Evolutionary conservation across 805 yeast genomes (phyloP).

Genomic region (Saccharomycopsis malanga): DNA sequence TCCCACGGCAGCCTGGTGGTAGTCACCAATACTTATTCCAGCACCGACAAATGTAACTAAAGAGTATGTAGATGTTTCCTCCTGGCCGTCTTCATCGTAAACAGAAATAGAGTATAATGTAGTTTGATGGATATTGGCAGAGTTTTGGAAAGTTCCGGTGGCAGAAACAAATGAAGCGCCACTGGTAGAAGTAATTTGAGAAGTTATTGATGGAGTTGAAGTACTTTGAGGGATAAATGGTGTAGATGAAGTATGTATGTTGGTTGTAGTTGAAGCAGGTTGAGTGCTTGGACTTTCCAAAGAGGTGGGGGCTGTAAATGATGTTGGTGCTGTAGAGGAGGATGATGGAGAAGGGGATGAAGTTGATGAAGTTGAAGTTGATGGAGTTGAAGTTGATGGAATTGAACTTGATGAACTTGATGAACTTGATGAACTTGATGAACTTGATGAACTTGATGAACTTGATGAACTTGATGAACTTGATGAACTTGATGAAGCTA

Average conservation of each 20-base stretch:
- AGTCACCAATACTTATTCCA: too few species aligned
- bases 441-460: background rate
- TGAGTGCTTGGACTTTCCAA: background rate
- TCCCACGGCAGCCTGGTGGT: too few species aligned
- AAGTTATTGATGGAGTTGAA: background rate
- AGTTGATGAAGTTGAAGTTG: constrained; percentile 25
- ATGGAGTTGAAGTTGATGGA: constrained; percentile 24
- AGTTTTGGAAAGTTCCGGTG: background rate
- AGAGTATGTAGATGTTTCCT: background rate
- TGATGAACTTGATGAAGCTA: constrained; percentile 25
- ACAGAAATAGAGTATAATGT: background rate
- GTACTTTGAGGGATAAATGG: background rate
- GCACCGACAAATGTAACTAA: background rate
- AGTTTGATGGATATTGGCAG: background rate
- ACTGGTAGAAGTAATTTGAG: background rate
- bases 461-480: background rate
- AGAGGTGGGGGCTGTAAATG: background rate
- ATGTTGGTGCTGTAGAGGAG: background rate
- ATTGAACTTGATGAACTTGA: constrained; percentile 20
- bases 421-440: constrained; percentile 25
- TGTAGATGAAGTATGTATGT: background rate
- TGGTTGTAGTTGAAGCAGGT: background rate
- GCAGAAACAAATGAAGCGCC: background rate
- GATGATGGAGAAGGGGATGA: background rate
- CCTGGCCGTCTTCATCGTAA: background rate